Conservation (phyloP, 2,329 filamentous ascomycete genomes). For the Penicillium rolfsii region DNA sequence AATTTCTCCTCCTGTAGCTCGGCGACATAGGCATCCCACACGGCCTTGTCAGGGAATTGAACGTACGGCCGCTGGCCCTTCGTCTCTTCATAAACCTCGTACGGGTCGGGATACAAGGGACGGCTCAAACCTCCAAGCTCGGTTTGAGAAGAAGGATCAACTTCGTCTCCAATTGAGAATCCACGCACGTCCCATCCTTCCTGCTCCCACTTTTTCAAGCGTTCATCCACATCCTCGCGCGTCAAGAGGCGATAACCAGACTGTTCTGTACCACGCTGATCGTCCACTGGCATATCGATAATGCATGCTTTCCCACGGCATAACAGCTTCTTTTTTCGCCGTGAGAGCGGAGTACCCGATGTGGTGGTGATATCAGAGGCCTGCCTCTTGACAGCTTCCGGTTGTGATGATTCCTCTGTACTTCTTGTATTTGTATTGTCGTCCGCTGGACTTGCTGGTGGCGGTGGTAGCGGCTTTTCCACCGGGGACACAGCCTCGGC, state of each 20-base stretch:
- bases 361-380: constrained; percentile 21
- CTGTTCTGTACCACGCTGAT: constrained; percentile 61
- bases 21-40: constrained; percentile 79
- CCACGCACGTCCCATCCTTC: constrained; percentile 50
- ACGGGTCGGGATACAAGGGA: constrained; percentile 47
- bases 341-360: constrained; percentile 35
- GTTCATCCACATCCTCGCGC: constrained; percentile 43
- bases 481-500: constrained; percentile 31
- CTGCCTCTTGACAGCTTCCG: constrained; percentile 19
- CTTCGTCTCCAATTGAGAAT: constrained; percentile 41
- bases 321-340: constrained; percentile 69
- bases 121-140: constrained; percentile 49
- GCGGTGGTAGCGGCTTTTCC: constrained; percentile 49
- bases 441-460: constrained; percentile 28
- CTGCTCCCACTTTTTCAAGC: constrained; percentile 46
- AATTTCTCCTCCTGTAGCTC: constrained; percentile 89
- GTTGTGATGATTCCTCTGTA: constrained; percentile 11
- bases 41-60: constrained; percentile 51
- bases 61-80: constrained; percentile 40
- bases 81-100: constrained; percentile 42
- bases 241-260: constrained; percentile 43
- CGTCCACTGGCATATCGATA: constrained; percentile 69
- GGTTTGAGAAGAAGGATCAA: constrained; percentile 32
- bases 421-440: constrained; percentile 2
- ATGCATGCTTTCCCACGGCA: constrained; percentile 77